Percentiles rank a stretch among this genome's conserved stretches.
Conservation (phyloP, 208 protist species). For the Leishmania amazonensis region DNA sequence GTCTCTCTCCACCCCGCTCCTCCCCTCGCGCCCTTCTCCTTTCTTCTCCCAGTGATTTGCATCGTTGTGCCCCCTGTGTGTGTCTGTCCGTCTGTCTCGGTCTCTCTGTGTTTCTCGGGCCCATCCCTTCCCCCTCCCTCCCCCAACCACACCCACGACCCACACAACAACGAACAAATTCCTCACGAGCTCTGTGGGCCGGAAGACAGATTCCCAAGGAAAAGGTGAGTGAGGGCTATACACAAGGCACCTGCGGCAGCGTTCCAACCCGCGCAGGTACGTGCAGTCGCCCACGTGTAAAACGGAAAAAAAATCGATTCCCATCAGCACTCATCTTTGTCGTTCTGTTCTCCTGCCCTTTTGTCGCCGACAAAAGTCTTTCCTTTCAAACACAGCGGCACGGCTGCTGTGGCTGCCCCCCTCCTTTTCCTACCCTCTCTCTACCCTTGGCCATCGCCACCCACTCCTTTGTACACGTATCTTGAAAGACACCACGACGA, state of each 20-base stretch:
- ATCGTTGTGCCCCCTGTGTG: background rate
- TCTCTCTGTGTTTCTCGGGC: background rate
- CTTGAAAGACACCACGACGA: background rate
- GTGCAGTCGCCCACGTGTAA: background rate
- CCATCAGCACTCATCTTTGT: background rate
- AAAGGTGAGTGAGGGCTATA: background rate
- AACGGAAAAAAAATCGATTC: background rate
- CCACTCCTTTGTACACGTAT: background rate
- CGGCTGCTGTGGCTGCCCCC: too few relatives aligned
- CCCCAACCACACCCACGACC: background rate
- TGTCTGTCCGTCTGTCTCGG: background rate
- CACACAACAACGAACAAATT: background rate
- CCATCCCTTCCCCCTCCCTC: background rate
- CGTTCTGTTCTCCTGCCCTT: background rate
- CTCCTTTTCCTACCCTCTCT: background rate
- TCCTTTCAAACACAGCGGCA: background rate
- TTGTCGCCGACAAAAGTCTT: background rate
- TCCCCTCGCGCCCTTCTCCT: background rate
- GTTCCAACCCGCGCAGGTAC: background rate
- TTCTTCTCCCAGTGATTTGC: background rate
- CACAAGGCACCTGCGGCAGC: background rate
- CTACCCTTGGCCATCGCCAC: background rate
- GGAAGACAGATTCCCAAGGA: background rate
- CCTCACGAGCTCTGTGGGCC: background rate
- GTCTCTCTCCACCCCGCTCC: background rate